Percentiles rank a stretch among this genome's conserved stretches.
These are phyloP conservation scores for Leccinum uliginosum DNA, from an alignment of 768 basidiomycete genomes.

Conservation along the genomic window DNA sequence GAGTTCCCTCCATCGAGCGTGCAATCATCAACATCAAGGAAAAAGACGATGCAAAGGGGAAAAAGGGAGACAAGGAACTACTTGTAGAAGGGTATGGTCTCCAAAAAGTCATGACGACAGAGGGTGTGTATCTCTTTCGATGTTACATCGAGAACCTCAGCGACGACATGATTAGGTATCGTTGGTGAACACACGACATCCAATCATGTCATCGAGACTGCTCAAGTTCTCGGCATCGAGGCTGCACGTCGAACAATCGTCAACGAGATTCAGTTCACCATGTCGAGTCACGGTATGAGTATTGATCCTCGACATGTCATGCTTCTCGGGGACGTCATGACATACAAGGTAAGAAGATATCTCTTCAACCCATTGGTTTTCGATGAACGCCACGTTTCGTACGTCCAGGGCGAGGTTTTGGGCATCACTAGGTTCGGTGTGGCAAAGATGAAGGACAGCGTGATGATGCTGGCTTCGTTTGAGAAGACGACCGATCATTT, in stretches of 20 bases:
- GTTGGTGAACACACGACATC: conserved; percentile 89
- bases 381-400: background rate
- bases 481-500: conserved; percentile 99
- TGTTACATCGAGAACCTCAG: background rate
- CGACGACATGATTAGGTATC: conserved; percentile 56
- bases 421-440: conserved; percentile 99
- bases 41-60: conserved; percentile 70
- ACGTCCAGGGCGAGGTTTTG: conserved; percentile 81
- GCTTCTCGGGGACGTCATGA: conserved; percentile 98
- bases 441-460: conserved; percentile 99
- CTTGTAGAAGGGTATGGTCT: conserved; percentile 97
- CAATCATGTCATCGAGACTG: conserved; percentile 96
- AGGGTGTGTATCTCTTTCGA: conserved; percentile 50
- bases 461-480: conserved; percentile 98
- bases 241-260: conserved; percentile 92
- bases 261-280: conserved; percentile 95
- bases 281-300: conserved; percentile 96
- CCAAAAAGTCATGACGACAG: conserved; percentile 94
- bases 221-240: conserved; percentile 95
- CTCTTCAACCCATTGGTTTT: background rate
- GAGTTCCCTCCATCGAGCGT: conserved; percentile 80
- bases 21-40: conserved; percentile 97
- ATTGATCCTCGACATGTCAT: conserved; percentile 99
- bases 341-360: conserved; percentile 70
- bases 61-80: conserved; percentile 86